A percentile compares a stretch with the other conserved stretches of the same genome.
phyloP scores from a whole-genome alignment of 192 early-diverging fungal species.

The Coemansia sp. region DNA sequence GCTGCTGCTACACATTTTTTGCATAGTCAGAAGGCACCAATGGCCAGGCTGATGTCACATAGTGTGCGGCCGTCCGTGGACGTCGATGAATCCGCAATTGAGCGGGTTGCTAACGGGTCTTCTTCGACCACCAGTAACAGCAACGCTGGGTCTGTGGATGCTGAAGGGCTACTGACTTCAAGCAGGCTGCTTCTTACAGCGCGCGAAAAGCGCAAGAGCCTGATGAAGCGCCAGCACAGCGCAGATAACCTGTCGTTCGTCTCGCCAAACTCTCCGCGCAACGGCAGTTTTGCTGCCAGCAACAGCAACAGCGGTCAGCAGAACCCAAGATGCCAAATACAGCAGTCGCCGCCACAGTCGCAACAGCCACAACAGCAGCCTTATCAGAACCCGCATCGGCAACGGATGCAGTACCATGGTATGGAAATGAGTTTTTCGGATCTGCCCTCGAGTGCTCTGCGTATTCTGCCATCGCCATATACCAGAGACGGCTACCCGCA shows the following conservation, averaged over 20 bases:
- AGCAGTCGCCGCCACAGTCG: not conserved
- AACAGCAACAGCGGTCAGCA: not conserved
- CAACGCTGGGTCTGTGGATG: too few relatives aligned
- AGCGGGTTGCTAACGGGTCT: too few relatives aligned
- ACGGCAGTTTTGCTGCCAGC: not conserved
- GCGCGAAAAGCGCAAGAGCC: slow-evolving; percentile 34
- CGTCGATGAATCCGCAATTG: not conserved
- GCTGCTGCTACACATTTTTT: not conserved
- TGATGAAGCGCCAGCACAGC: slow-evolving; percentile 43
- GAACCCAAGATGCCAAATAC: too few relatives aligned
- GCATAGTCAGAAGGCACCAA: not conserved
- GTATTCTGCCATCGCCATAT: slow-evolving; percentile 2
- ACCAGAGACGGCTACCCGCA: not conserved
- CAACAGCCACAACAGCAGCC: not conserved
- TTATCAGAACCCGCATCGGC: not conserved
- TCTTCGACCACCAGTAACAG: not conserved
- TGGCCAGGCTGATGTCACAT: not conserved
- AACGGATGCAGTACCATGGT: not conserved
- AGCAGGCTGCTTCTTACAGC: slow-evolving; percentile 28
- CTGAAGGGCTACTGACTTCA: not conserved
- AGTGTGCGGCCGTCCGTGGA: not conserved
- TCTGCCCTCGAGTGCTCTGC: not conserved
- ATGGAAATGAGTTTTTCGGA: slow-evolving; percentile 8
- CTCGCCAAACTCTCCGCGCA: slow-evolving; percentile 1
- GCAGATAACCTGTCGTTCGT: slow-evolving; percentile 22